These are phyloP conservation scores for Diaporthe eres DNA, from an alignment of 2,329 filamentous ascomycete species.

Conservation along the genomic window DNA sequence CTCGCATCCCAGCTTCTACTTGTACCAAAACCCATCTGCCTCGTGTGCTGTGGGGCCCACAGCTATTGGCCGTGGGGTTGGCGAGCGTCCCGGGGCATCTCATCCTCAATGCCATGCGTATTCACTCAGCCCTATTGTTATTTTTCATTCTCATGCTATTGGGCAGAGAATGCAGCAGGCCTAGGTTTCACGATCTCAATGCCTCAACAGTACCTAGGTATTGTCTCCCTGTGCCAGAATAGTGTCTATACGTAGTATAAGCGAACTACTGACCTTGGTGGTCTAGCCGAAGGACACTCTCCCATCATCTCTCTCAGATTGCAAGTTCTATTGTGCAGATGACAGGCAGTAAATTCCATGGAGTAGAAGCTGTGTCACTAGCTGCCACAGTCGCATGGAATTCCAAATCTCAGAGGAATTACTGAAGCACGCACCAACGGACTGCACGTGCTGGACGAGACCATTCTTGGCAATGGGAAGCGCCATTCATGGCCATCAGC, in stretches of 20 bases:
- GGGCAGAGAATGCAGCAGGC: neutral
- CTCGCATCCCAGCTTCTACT: neutral
- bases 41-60: conserved; percentile 22
- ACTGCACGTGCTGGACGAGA: neutral
- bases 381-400: neutral
- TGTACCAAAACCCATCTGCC: neutral
- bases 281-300: neutral
- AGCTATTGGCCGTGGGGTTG: conserved; percentile 4
- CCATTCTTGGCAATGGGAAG: neutral
- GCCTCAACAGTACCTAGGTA: neutral
- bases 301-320: neutral
- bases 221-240: too few relatives aligned
- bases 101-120: neutral
- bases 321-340: neutral
- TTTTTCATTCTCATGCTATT: too few relatives aligned
- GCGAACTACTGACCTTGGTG: neutral
- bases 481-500: too few relatives aligned
- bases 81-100: neutral
- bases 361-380: neutral
- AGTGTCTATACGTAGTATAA: too few relatives aligned
- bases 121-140: neutral
- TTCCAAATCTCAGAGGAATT: neutral
- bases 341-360: too few relatives aligned
- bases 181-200: neutral
- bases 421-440: neutral